Evolutionary conservation across 148 eudicot species (phyloP).

Genomic region (Rhododendron mucronatum): DNA sequence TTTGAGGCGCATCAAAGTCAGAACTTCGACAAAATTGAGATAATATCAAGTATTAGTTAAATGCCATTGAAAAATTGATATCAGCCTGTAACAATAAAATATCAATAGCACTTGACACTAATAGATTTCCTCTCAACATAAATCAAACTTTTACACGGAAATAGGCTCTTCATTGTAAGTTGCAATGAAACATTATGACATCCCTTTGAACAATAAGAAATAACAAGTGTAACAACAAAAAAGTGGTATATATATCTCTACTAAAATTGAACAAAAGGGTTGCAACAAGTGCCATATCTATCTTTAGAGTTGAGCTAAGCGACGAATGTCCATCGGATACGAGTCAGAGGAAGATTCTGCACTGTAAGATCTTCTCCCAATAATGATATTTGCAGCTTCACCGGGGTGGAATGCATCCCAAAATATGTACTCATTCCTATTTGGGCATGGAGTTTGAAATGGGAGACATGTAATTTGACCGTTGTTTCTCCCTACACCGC

Average conservation of each 20-base stretch:
- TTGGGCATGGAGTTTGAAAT: conserved; percentile 42
- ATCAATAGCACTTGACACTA: not conserved
- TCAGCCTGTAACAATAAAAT: not conserved
- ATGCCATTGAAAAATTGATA: not conserved
- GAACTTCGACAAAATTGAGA: too few relatives aligned
- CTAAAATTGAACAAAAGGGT: not conserved
- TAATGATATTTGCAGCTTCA: conserved; percentile 50
- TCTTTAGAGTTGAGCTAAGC: conserved; percentile 38
- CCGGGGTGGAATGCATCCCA: conserved; percentile 76
- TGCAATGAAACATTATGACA: not conserved
- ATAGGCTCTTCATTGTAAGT: not conserved
- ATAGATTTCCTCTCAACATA: not conserved
- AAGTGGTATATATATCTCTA: not conserved
- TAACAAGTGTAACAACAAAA: not conserved
- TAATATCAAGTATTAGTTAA: too few relatives aligned
- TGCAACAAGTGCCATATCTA: not conserved
- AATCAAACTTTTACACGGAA: not conserved
- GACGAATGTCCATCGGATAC: conserved; percentile 51
- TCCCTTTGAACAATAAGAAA: not conserved
- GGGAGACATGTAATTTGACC: conserved; percentile 86
- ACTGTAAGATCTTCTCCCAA: conserved; percentile 47
- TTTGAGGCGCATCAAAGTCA: too few relatives aligned
- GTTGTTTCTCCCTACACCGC: conserved; percentile 86
- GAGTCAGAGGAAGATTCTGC: conserved; percentile 37
- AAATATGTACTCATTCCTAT: conserved; percentile 46